These are phyloP conservation scores for Talaromyces pinophilus DNA, from an alignment of 2,329 filamentous ascomycete species.

Conservation along the genomic window DNA sequence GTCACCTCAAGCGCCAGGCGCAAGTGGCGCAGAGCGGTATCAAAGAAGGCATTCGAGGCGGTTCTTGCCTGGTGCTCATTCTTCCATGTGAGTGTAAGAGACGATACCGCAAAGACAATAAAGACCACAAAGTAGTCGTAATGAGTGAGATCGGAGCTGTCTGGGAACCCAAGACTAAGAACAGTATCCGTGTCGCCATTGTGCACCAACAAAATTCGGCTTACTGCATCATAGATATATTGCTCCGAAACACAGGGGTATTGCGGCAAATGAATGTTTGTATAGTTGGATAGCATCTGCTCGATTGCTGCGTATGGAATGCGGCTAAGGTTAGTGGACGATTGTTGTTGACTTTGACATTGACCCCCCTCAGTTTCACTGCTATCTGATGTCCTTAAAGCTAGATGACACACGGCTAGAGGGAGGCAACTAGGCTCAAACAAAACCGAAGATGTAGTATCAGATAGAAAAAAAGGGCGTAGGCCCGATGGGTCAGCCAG, in stretches of 20 bases:
- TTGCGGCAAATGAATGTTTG: conserved; percentile 17
- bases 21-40: background rate
- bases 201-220: background rate
- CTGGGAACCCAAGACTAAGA: background rate
- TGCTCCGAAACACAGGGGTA: conserved; percentile 23
- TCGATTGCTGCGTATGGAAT: conserved; percentile 17
- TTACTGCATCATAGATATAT: conserved; percentile 2
- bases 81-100: background rate
- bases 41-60: background rate
- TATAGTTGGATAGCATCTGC: conserved; percentile 20
- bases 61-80: background rate
- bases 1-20: background rate
- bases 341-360: background rate
- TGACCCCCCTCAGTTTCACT: background rate
- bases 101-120: background rate
- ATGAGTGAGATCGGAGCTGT: background rate
- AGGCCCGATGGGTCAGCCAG: background rate
- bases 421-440: background rate
- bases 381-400: background rate
- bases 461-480: background rate
- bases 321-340: conserved; percentile 4
- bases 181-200: background rate
- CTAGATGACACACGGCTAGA: background rate
- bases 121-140: background rate
- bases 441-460: background rate